Percentiles rank a stretch among this genome's conserved stretches.
Evolutionary conservation across 805 yeast genomes (phyloP).

Genomic region (Saccharomycopsis sp.): DNA sequence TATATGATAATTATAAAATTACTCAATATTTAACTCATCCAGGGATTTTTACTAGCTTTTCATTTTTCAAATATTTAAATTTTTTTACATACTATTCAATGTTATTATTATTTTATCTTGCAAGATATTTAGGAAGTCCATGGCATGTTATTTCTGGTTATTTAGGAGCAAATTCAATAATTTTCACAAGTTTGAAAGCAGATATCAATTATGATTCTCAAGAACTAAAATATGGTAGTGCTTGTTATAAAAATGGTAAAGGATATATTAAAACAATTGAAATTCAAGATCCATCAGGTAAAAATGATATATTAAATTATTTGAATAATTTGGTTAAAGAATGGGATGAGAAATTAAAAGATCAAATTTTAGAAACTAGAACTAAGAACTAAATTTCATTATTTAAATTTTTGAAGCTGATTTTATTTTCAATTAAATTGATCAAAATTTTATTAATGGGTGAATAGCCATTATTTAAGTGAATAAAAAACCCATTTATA

Average conservation of each 20-base stretch:
- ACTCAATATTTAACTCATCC: slow-evolving; percentile 81
- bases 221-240: slow-evolving; percentile 61
- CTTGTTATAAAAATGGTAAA: slow-evolving; percentile 50
- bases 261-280: slow-evolving; percentile 49
- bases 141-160: slow-evolving; percentile 88
- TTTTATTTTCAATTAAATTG: slow-evolving; percentile 12
- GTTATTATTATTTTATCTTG: slow-evolving; percentile 73
- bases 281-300: slow-evolving; percentile 49
- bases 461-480: slow-evolving; percentile 37
- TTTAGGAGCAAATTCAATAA: slow-evolving; percentile 81
- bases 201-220: slow-evolving; percentile 35
- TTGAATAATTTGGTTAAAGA: slow-evolving; percentile 43
- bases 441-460: slow-evolving; percentile 8
- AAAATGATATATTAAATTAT: slow-evolving; percentile 55
- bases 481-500: slow-evolving; percentile 71
- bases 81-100: slow-evolving; percentile 76
- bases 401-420: neutral
- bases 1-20: slow-evolving; percentile 40
- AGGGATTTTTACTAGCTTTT: slow-evolving; percentile 81
- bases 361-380: slow-evolving; percentile 56
- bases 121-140: slow-evolving; percentile 72
- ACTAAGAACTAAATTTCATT: neutral
- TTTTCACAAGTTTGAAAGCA: slow-evolving; percentile 49
- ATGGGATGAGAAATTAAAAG: slow-evolving; percentile 68
- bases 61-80: slow-evolving; percentile 68